Percentiles rank a stretch among this genome's conserved stretches.
phyloP scores from a whole-genome alignment of 768 basidiomycete genomes.

The Candolleomyces aberdarensis region DNA sequence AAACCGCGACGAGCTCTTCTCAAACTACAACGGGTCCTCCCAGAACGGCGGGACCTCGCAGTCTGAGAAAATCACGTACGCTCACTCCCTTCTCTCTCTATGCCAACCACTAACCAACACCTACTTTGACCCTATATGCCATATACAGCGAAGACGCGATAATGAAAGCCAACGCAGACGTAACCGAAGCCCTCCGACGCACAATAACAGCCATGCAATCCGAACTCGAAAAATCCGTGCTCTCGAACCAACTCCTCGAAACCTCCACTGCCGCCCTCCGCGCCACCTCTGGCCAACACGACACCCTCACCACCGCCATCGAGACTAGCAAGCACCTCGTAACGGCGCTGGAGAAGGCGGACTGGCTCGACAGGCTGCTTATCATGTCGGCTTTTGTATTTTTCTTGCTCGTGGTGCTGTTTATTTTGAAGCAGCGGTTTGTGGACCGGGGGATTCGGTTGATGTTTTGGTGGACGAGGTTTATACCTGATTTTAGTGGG shows the following conservation, averaged over 20 bases:
- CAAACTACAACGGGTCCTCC: conserved; percentile 31
- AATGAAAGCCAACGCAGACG: conserved; percentile 68
- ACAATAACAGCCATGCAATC: conserved; percentile 86
- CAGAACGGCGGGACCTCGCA: not conserved
- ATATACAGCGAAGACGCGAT: conserved; percentile 69
- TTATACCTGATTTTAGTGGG: conserved; percentile 52
- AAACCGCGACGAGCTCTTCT: conserved; percentile 67
- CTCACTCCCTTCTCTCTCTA: conserved; percentile 19
- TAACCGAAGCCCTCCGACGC: conserved; percentile 57
- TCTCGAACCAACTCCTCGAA: conserved; percentile 84
- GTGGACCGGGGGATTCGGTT: conserved; percentile 75
- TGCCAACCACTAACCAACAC: too few relatives aligned
- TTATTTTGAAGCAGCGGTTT: conserved; percentile 85
- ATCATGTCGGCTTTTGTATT: conserved; percentile 78
- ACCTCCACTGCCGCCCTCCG: conserved; percentile 74
- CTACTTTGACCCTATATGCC: too few relatives aligned
- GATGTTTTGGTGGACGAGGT: conserved; percentile 87
- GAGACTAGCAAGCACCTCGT: conserved; percentile 81
- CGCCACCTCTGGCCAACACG: conserved; percentile 74
- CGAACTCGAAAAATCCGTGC: conserved; percentile 86
- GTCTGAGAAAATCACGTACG: conserved; percentile 32
- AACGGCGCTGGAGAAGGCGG: conserved; percentile 83
- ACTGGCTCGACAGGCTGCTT: conserved; percentile 88
- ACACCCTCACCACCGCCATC: conserved; percentile 67
- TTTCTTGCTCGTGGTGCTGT: conserved; percentile 81